These are phyloP conservation scores for Ogataea paraovalis DNA, from an alignment of 805 yeast species.

Conservation along the genomic window DNA sequence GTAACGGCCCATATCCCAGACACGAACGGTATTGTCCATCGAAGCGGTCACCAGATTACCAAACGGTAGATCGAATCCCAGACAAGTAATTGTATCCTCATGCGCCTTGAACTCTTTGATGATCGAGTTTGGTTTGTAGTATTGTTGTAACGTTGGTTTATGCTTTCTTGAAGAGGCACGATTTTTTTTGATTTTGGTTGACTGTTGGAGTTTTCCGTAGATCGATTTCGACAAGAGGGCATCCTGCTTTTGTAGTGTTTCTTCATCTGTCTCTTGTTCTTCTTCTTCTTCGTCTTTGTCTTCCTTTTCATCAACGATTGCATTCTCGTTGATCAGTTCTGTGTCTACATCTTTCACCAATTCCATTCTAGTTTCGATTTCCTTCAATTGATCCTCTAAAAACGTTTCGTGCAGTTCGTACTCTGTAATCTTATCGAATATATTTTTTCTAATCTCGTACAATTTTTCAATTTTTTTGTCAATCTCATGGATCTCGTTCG, in stretches of 20 bases:
- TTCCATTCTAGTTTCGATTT: constrained; percentile 41
- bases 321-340: constrained; percentile 1
- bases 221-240: constrained; percentile 41
- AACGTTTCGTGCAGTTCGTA: constrained; percentile 59
- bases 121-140: constrained; percentile 53
- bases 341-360: constrained; percentile 38
- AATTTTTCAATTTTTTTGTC: constrained; percentile 54
- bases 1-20: constrained; percentile 74
- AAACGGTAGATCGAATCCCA: constrained; percentile 72
- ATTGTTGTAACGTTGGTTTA: constrained; percentile 61
- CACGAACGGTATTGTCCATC: constrained; percentile 69
- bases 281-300: constrained; percentile 10
- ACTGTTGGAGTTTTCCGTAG: constrained; percentile 38
- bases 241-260: constrained; percentile 9
- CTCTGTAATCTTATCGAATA: constrained; percentile 55
- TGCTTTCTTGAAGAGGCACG: constrained; percentile 39
- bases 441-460: constrained; percentile 45
- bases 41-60: constrained; percentile 77
- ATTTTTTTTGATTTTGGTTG: constrained; percentile 21
- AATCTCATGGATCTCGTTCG: constrained; percentile 60
- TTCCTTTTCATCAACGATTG: constrained; percentile 8
- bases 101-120: constrained; percentile 52
- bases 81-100: constrained; percentile 45
- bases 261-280: constrained; percentile 5
- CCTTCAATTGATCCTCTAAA: constrained; percentile 45